phyloP scores from a whole-genome alignment of 257 asterid species.

The Henckelia pumila region DNA sequence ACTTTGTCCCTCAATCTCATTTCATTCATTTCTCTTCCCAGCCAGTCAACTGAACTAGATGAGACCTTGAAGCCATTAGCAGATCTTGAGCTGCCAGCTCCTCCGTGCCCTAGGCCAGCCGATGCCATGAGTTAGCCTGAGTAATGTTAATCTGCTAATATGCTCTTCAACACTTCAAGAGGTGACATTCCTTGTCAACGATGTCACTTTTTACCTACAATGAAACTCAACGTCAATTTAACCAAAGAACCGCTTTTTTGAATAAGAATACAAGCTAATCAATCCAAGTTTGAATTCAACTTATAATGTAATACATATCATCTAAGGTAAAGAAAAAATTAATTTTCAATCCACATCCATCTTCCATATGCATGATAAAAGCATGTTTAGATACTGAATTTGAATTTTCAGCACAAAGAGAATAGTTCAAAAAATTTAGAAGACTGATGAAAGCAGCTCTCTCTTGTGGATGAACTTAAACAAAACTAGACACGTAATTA shows the following conservation, averaged over 20 bases:
- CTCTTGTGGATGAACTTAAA: constrained; percentile 1
- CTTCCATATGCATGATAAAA: neutral
- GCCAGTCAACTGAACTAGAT: constrained; percentile 95
- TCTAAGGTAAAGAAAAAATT: constrained; percentile 7
- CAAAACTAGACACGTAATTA: neutral
- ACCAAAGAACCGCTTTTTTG: constrained; percentile 11
- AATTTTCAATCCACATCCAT: constrained; percentile 6
- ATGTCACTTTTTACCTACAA: constrained; percentile 39
- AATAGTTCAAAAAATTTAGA: neutral
- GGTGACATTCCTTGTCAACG: constrained; percentile 37
- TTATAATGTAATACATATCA: constrained; percentile 3
- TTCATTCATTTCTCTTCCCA: constrained; percentile 93
- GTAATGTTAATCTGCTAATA: constrained; percentile 26
- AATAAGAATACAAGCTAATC: constrained; percentile 11
- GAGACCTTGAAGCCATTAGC: constrained; percentile 70
- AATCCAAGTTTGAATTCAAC: constrained; percentile 1
- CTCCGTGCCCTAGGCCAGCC: constrained; percentile 65
- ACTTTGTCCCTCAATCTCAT: constrained; percentile 84
- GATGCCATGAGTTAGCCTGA: constrained; percentile 53
- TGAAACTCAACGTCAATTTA: constrained; percentile 23
- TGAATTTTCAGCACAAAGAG: neutral
- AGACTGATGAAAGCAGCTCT: neutral
- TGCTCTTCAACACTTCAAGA: constrained; percentile 29
- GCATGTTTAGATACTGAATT: neutral
- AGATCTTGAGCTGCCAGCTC: constrained; percentile 70